A percentile compares a stretch with the other conserved stretches of the same genome.
Evolutionary conservation across 2,329 filamentous ascomycete genomes (phyloP).

Genomic region (Colletotrichum echinochloae): DNA sequence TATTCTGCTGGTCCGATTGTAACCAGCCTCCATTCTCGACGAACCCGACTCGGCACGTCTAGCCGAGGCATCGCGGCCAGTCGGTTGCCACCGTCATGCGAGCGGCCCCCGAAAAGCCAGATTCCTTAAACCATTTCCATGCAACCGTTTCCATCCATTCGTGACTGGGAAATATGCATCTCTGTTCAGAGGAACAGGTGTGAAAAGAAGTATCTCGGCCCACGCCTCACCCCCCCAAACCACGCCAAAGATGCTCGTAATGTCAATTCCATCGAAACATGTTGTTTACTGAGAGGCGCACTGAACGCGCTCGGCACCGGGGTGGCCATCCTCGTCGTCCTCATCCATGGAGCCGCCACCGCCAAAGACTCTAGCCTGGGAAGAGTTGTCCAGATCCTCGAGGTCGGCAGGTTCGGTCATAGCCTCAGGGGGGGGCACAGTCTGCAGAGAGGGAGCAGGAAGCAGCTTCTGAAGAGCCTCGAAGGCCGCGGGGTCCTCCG

Average conservation of each 20-base stretch:
- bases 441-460: slow-evolving; percentile 74
- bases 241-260: slow-evolving; percentile 42
- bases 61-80: slow-evolving; percentile 18
- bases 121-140: slow-evolving; percentile 27
- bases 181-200: slow-evolving; percentile 34
- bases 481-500: slow-evolving; percentile 75
- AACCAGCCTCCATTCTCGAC: slow-evolving; percentile 36
- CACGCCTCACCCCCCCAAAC: slow-evolving; percentile 40
- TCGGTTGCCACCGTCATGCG: slow-evolving; percentile 7
- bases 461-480: slow-evolving; percentile 85
- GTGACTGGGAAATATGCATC: slow-evolving; percentile 40
- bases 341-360: slow-evolving; percentile 71
- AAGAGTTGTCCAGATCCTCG: slow-evolving; percentile 83
- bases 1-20: slow-evolving; percentile 27
- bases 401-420: slow-evolving; percentile 93
- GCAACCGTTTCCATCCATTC: slow-evolving; percentile 41
- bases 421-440: slow-evolving; percentile 79
- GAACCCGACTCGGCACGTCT: slow-evolving; percentile 38
- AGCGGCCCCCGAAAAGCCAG: slow-evolving; percentile 14
- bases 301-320: slow-evolving; percentile 83
- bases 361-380: slow-evolving; percentile 74
- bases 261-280: slow-evolving; percentile 27
- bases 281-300: slow-evolving; percentile 83
- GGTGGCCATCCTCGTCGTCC: slow-evolving; percentile 81
- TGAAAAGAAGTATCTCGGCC: slow-evolving; percentile 40